phyloP scores from a whole-genome alignment of 2,329 filamentous ascomycete species.

The Ceratocystis harringtonii region DNA sequence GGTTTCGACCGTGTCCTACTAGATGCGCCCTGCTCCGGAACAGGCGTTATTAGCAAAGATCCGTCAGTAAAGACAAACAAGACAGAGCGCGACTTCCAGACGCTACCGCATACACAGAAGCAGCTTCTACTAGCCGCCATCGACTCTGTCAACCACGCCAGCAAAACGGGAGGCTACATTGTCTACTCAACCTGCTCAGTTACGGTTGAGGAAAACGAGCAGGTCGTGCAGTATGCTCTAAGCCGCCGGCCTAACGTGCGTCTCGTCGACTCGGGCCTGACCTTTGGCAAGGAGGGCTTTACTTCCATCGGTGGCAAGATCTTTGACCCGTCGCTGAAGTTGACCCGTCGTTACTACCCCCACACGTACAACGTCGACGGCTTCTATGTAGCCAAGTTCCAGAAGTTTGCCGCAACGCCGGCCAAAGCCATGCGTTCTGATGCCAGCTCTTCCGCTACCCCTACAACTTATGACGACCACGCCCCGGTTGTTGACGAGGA shows the following conservation, averaged over 20 bases:
- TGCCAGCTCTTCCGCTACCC: slow-evolving; percentile 26
- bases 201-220: slow-evolving; percentile 78
- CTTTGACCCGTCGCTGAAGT: slow-evolving; percentile 71
- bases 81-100: slow-evolving; percentile 85
- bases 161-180: slow-evolving; percentile 85
- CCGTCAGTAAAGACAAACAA: slow-evolving; percentile 97
- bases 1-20: slow-evolving; percentile 91
- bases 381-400: slow-evolving; percentile 96
- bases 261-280: slow-evolving; percentile 78
- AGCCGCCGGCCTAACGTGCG: slow-evolving; percentile 84
- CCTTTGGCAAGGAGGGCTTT: slow-evolving; percentile 88
- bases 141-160: slow-evolving; percentile 81
- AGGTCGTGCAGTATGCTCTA: slow-evolving; percentile 85
- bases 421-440: slow-evolving; percentile 25
- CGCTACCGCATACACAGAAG: slow-evolving; percentile 86
- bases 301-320: slow-evolving; percentile 79
- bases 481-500: slow-evolving; percentile 15
- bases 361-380: slow-evolving; percentile 92
- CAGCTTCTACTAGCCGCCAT: slow-evolving; percentile 86
- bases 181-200: slow-evolving; percentile 96
- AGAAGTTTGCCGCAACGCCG: slow-evolving; percentile 64
- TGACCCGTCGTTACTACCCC: slow-evolving; percentile 76
- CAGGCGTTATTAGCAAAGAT: slow-evolving; percentile 95
- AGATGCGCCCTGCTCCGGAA: slow-evolving; percentile 90
- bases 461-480: slow-evolving; percentile 8